Conservation (phyloP, 805 yeast genomes). For the Wickerhamomyces canadensis region DNA sequence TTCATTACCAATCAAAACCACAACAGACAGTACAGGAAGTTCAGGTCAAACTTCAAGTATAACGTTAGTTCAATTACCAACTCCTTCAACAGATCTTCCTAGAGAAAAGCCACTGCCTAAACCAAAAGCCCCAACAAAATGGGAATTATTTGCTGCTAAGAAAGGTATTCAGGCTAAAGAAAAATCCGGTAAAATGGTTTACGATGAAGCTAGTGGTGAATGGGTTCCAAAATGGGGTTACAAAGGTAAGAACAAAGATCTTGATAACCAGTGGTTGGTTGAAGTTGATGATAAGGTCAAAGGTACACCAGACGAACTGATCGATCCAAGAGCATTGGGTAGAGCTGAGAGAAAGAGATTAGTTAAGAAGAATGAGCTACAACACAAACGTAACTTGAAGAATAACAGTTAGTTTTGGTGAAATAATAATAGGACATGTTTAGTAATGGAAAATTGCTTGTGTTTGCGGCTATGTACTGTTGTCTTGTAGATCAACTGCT, state of each 20-base stretch:
- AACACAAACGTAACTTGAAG: conserved; percentile 75
- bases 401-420: conserved; percentile 21
- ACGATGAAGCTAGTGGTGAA: conserved; percentile 82
- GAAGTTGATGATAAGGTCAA: conserved; percentile 79
- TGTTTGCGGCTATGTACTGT: too few species aligned
- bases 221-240: conserved; percentile 99
- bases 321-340: conserved; percentile 80
- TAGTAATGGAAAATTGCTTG: too few species aligned
- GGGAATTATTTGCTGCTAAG: conserved; percentile 95
- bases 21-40: conserved; percentile 63
- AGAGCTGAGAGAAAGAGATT: conserved; percentile 82
- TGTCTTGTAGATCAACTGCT: too few species aligned
- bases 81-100: conserved; percentile 75
- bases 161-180: conserved; percentile 92
- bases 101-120: conserved; percentile 95
- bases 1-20: conserved; percentile 82
- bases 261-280: conserved; percentile 92
- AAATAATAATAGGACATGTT: too few species aligned
- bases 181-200: conserved; percentile 83
- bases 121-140: conserved; percentile 85
- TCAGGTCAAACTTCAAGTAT: conserved; percentile 63
- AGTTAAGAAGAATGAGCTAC: conserved; percentile 77
- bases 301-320: conserved; percentile 53
- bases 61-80: conserved; percentile 82
- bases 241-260: conserved; percentile 82